These are phyloP conservation scores for Amphichorda felina DNA, from an alignment of 2,329 filamentous ascomycete genomes.

Conservation along the genomic window DNA sequence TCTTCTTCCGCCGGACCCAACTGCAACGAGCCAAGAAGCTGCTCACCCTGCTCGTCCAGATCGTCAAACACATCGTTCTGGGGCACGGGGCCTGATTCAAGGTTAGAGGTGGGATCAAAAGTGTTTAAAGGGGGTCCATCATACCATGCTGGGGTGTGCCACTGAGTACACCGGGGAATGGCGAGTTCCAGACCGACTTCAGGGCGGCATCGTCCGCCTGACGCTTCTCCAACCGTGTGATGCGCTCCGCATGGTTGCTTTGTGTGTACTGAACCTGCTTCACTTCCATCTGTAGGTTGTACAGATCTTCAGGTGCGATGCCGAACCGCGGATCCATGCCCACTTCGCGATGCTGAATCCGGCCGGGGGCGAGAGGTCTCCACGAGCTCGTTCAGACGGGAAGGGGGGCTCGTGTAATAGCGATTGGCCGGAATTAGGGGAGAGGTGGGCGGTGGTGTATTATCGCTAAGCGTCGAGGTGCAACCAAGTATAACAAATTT, in stretches of 20 bases:
- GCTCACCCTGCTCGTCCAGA: slow-evolving; percentile 78
- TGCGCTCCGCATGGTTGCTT: slow-evolving; percentile 48
- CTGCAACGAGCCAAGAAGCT: slow-evolving; percentile 68
- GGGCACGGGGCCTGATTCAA: slow-evolving; percentile 55
- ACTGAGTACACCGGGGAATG: slow-evolving; percentile 75
- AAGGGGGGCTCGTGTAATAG: too few relatives aligned
- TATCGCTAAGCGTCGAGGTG: too few relatives aligned
- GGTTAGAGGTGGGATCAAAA: background rate
- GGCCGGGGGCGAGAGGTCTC: too few relatives aligned
- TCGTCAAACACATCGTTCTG: slow-evolving; percentile 79
- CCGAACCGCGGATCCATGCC: slow-evolving; percentile 55
- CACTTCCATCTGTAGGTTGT: slow-evolving; percentile 59
- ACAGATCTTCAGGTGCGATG: slow-evolving; percentile 51
- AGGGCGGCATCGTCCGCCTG: slow-evolving; percentile 55
- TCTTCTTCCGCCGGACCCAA: slow-evolving; percentile 75
- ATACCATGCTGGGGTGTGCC: slow-evolving; percentile 81
- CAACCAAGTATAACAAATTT: too few relatives aligned
- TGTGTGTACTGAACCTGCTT: slow-evolving; percentile 56
- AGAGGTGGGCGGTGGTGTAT: too few relatives aligned
- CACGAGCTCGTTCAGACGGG: too few relatives aligned
- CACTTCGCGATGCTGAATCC: slow-evolving; percentile 5
- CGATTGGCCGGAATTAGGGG: too few relatives aligned
- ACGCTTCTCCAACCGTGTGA: slow-evolving; percentile 51
- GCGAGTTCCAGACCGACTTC: slow-evolving; percentile 88
- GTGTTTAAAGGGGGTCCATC: slow-evolving; percentile 13